Evolutionary conservation across 495 filamentous ascomycete species (phyloP).

Genomic region (Acidiella bohemica): DNA sequence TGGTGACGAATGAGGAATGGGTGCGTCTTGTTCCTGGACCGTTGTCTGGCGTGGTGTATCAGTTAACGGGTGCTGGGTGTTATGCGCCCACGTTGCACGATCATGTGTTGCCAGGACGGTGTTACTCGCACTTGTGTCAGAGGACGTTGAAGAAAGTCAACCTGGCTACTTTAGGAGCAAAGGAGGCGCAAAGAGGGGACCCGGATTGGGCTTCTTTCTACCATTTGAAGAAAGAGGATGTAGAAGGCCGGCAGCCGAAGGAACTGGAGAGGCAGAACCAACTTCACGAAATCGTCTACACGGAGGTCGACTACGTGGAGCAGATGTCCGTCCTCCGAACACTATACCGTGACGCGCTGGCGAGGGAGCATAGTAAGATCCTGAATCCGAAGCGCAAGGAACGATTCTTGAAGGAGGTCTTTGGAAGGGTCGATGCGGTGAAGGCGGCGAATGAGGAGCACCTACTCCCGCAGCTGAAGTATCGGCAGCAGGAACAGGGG

Average conservation of each 20-base stretch:
- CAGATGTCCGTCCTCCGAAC: constrained; percentile 71
- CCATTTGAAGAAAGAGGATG: constrained; percentile 62
- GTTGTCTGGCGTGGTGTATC: constrained; percentile 79
- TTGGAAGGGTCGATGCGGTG: constrained; percentile 79
- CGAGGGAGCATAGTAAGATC: constrained; percentile 60
- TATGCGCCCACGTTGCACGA: constrained; percentile 77
- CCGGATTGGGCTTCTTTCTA: constrained; percentile 95
- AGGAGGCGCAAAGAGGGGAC: constrained; percentile 42
- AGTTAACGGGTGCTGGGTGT: constrained; percentile 85
- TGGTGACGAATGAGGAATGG: constrained; percentile 93
- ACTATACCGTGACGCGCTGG: constrained; percentile 75
- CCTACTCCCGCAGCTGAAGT: constrained; percentile 90
- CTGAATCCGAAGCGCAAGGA: constrained; percentile 58
- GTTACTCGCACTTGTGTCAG: constrained; percentile 90
- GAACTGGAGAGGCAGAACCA: constrained; percentile 90
- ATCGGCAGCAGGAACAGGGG: constrained; percentile 91
- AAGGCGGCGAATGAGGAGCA: constrained; percentile 88
- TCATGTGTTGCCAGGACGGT: constrained; percentile 57
- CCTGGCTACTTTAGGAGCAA: constrained; percentile 52
- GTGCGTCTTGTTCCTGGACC: constrained; percentile 70
- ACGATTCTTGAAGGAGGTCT: constrained; percentile 72
- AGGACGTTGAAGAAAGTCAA: constrained; percentile 91
- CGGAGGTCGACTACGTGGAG: constrained; percentile 80
- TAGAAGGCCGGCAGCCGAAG: constrained; percentile 58
- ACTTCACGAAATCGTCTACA: constrained; percentile 88